Conservation (phyloP, 176 grass and related monocot species). For the Triticum dicoccoides region DNA sequence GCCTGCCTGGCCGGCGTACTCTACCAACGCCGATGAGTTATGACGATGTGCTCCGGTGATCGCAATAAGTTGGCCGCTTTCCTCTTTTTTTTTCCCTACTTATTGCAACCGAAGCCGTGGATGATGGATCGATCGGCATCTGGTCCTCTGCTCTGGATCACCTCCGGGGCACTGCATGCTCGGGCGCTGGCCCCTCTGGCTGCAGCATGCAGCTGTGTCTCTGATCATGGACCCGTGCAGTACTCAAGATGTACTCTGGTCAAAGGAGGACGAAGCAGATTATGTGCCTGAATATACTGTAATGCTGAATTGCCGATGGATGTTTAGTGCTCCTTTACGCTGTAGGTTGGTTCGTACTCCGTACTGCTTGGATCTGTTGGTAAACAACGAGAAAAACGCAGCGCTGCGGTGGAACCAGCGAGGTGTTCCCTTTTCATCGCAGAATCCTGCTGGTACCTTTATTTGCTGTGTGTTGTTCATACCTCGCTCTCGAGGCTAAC, state of each 20-base stretch:
- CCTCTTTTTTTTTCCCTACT: background rate
- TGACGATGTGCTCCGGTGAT: slow-evolving; percentile 10
- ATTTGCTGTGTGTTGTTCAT: background rate
- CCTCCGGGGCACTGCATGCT: background rate
- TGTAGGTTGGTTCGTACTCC: background rate
- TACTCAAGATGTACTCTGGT: background rate
- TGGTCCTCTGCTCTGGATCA: background rate
- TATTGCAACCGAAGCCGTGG: background rate
- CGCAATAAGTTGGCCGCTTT: slow-evolving; percentile 37
- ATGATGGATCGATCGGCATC: background rate
- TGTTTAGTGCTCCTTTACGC: background rate
- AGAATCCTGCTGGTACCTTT: too few species aligned
- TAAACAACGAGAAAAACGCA: too few species aligned
- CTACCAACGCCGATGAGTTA: slow-evolving; percentile 14
- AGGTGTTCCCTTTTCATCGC: too few species aligned
- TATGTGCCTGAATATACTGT: background rate
- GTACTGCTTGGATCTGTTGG: too few species aligned
- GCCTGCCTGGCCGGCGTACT: background rate
- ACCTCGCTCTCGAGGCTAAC: background rate
- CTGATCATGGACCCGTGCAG: background rate
- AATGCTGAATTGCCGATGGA: background rate
- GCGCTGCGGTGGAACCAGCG: too few species aligned
- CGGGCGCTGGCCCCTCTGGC: background rate
- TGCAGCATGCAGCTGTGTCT: background rate
- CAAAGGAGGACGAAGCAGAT: background rate